Evolutionary conservation across 2,329 filamentous ascomycete species (phyloP), one percentile per base, ranked within the genome.

Genomic region (Aureobasidium sp.): DNA sequence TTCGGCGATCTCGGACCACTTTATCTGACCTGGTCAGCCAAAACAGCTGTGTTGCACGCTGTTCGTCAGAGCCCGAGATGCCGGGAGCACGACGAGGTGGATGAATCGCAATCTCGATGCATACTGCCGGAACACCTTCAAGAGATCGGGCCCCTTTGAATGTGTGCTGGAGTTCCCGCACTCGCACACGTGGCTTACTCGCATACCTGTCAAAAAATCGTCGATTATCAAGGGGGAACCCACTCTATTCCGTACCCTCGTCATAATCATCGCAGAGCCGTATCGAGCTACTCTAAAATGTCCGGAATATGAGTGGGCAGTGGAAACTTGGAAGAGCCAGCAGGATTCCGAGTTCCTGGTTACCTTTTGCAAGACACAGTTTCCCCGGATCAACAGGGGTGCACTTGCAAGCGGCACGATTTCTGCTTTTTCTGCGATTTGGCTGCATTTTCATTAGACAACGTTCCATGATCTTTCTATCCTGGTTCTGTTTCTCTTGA

Each of bases 301-400:
- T 37, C 49, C 49, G 49, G 39, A 22, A 19, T 31, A 35, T 39
- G 49, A 24, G n/a, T 35, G 12, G 11, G 5, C 9, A 6, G 22
- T 44, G 4, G 9, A 29, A 45, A 33, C 31, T 33, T 33, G 31
- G 31, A 33, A 14, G 14, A 15, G 42, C 19, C 19, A 47, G 27
- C 42, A 47, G 5, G 31, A 39, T 58, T 39, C 54, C 54, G 22
- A 48, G 29, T 29, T 48, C 31, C 33, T 39, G 54, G 54, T 58
- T 24, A 31, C 33, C 37, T 42, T 37, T 37, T 40, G 9, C 54
- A 47, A 48, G 27, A 39, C 29, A 22, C 12, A 19, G 5, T 14
- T 44, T 60, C 57, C 57, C 57, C 57, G 24, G 57, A 60, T 60
- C 57, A 60, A 39, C 57, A 60, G 57, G 57, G 57, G 57, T 50